Base-by-base conservation (phyloP, 2,329 filamentous ascomycete genomes). In the Claviceps fusiformis region DNA sequence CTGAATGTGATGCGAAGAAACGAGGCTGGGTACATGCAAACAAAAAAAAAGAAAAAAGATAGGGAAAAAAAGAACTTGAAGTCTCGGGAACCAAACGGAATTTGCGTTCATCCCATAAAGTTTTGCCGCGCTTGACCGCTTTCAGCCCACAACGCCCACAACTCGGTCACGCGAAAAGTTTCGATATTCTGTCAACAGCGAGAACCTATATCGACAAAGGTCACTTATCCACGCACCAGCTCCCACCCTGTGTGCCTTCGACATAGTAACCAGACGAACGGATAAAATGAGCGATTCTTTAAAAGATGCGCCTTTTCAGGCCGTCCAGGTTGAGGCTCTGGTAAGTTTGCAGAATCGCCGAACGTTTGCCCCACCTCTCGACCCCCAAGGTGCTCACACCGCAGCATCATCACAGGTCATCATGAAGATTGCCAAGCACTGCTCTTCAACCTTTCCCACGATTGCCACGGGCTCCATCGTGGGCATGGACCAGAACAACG, bases 351-450 rank as follows among this genome's bases (percentile, higher is more conserved):
- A 57, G 58, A 55, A 43, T 55, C 29, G 15, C 50, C 51, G 47
- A 31, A 31, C 50, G 31, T 65, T 46, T 29, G 64, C 67, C 68
- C 69, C 70, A 69, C 69, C 67, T 66, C 57, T 56, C 60, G 61
- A 60, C 62, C 59, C 54, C 61, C 56, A 64, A 58, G 62, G 58
- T 59, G 57, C 56, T 51, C 50, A 56, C 45, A 35, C 27, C 17
- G n/a, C 39, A 52, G 47, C 37, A 45, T 45, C 37, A 45, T 45
- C 4, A 54, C 63, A 93, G 88, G 88, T 95, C 67, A 88, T 95
- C 64, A 92, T 96, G 87, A 95, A 96, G 79, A 91, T 97, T 70
- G 91, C 95, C 73, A 96, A 95, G 75, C 91, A 96, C 77, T 89
- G 88, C 75, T 86, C 89, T 56, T 82, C 87, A 65, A 80, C 81